A percentile compares a stretch with the other conserved stretches of the same genome.
Conservation (phyloP, 306 rosid species). For the Luffa acutangula region DNA sequence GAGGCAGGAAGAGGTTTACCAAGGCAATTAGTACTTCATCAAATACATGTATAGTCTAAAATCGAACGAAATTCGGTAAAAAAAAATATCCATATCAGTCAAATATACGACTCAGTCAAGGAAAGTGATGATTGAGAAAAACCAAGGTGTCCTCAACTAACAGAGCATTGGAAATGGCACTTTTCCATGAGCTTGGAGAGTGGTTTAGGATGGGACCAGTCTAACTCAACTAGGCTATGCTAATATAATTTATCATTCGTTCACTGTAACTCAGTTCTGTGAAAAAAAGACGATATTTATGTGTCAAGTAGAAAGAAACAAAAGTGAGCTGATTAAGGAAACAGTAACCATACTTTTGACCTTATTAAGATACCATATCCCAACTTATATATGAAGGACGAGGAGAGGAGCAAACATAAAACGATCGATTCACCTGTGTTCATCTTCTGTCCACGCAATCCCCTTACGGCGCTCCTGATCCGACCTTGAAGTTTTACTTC, state of each 20-base stretch:
- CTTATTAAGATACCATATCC: neutral
- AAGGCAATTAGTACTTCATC: neutral
- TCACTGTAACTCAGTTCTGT: neutral
- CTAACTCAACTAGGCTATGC: neutral
- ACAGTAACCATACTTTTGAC: neutral
- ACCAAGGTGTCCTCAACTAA: neutral
- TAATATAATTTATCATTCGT: neutral
- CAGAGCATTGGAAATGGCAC: neutral
- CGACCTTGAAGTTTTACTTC: constrained; percentile 70
- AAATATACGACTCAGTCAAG: neutral
- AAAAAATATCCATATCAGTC: neutral
- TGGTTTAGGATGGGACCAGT: neutral
- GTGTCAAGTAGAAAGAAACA: constrained; percentile 2
- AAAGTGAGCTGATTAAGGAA: neutral
- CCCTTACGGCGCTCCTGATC: constrained; percentile 98
- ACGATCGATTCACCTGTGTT: constrained; percentile 61
- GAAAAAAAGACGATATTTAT: neutral
- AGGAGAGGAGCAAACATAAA: constrained; percentile 6
- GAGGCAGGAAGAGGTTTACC: neutral
- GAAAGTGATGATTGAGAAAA: neutral
- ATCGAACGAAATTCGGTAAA: neutral
- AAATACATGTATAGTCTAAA: neutral
- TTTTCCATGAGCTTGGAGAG: neutral
- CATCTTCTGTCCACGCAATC: constrained; percentile 97
- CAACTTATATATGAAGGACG: neutral